Conservation (phyloP, 2,329 filamentous ascomycete genomes). For the Verticillium nonalfalfae region DNA sequence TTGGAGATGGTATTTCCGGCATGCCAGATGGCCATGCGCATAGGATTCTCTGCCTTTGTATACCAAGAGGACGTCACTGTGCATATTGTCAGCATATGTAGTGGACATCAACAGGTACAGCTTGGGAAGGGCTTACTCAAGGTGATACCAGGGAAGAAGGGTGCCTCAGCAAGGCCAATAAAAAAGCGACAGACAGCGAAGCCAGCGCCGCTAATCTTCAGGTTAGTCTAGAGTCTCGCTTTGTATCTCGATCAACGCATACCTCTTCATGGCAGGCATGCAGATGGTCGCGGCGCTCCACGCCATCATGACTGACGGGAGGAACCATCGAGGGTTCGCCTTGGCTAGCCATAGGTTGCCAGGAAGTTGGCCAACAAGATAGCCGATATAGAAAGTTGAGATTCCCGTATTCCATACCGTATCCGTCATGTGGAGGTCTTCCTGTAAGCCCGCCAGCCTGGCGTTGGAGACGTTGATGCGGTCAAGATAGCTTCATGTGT, state of each 20-base stretch:
- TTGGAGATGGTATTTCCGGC: constrained; percentile 38
- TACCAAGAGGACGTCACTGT: constrained; percentile 35
- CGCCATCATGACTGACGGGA: constrained; percentile 30
- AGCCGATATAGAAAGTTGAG: constrained; percentile 37
- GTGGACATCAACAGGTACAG: background rate
- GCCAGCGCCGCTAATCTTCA: constrained; percentile 10
- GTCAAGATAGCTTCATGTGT: constrained; percentile 35
- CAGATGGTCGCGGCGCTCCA: constrained; percentile 32
- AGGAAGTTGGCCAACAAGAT: constrained; percentile 34
- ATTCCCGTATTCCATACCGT: constrained; percentile 31
- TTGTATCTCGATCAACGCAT: background rate
- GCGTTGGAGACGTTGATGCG: constrained; percentile 43
- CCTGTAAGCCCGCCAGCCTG: constrained; percentile 27
- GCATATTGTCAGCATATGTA: background rate
- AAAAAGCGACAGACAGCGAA: constrained; percentile 18
- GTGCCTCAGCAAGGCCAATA: constrained; percentile 20
- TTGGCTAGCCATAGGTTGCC: constrained; percentile 36
- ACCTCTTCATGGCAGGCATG: constrained; percentile 31
- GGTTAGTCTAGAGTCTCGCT: background rate
- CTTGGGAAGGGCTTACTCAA: constrained; percentile 20
- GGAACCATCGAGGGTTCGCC: constrained; percentile 23
- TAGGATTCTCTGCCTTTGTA: constrained; percentile 32
- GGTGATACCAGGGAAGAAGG: constrained; percentile 40
- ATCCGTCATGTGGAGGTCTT: constrained; percentile 25
- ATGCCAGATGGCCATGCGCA: constrained; percentile 35